Conservation (phyloP, 192 early-diverging fungal genomes). For the Coemansia sp. region DNA sequence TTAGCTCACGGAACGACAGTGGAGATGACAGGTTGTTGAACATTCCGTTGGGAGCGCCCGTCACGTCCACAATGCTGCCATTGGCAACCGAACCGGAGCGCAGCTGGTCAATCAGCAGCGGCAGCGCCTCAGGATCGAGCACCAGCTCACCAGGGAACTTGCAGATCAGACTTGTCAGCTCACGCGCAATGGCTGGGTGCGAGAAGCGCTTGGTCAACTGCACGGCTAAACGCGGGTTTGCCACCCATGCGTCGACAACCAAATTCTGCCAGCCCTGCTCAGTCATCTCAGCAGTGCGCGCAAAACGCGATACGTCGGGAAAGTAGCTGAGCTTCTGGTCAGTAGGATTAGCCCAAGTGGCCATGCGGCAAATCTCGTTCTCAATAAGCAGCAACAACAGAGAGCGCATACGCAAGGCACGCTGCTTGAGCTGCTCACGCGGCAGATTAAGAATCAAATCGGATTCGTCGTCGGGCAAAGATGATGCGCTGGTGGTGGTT, state of each 20-base stretch:
- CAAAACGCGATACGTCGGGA: constrained; percentile 38
- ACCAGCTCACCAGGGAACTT: constrained; percentile 67
- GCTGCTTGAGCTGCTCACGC: constrained; percentile 41
- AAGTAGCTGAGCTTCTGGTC: constrained; percentile 44
- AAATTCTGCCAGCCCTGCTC: constrained; percentile 73
- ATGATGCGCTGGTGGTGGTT: constrained; percentile 30
- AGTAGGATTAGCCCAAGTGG: constrained; percentile 81
- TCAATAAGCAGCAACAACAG: constrained; percentile 84
- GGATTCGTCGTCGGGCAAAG: constrained; percentile 23
- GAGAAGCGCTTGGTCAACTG: constrained; percentile 76
- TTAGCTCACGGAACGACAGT: constrained; percentile 50
- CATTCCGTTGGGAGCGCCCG: constrained; percentile 25
- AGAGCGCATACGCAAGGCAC: constrained; percentile 48
- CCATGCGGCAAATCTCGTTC: constrained; percentile 80
- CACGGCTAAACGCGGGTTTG: constrained; percentile 79
- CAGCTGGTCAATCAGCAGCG: constrained; percentile 68
- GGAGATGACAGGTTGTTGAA: constrained; percentile 25
- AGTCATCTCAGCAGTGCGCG: constrained; percentile 43
- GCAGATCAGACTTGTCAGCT: constrained; percentile 65
- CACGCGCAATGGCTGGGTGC: constrained; percentile 63
- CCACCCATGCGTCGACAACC: constrained; percentile 79
- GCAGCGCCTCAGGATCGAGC: constrained; percentile 69
- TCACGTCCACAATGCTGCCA: not conserved
- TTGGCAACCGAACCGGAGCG: not conserved
- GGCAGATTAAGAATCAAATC: constrained; percentile 31